Evolutionary conservation across 163 green algal genomes (phyloP).

Genomic region (Volvox carteri): DNA sequence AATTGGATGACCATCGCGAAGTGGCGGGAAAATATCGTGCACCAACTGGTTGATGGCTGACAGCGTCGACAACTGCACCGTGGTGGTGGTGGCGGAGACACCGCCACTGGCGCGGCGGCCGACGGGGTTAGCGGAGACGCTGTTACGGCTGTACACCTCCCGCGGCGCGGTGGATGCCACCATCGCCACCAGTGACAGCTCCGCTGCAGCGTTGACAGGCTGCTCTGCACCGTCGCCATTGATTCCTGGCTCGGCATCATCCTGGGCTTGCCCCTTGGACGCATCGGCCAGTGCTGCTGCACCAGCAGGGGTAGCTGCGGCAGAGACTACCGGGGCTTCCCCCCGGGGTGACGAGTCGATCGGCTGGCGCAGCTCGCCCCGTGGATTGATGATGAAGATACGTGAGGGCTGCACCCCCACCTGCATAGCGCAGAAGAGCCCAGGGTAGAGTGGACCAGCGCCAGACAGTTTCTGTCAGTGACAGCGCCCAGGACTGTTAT

Average conservation of each 20-base stretch:
- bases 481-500: too few species aligned
- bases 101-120: not conserved
- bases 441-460: too few species aligned
- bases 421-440: constrained; percentile 34
- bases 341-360: not conserved
- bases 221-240: not conserved
- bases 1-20: constrained; percentile 48
- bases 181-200: not conserved
- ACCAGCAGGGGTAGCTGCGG: too few species aligned
- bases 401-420: constrained; percentile 84
- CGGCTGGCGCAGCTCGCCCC: constrained; percentile 66
- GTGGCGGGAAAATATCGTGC: constrained; percentile 82
- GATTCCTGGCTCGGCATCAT: not conserved
- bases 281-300: not conserved
- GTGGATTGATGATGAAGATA: constrained; percentile 97
- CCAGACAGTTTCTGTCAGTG: too few species aligned
- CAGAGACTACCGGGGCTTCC: too few species aligned
- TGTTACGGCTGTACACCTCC: not conserved
- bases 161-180: not conserved
- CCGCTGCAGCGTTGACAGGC: not conserved
- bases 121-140: not conserved
- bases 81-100: not conserved
- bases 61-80: constrained; percentile 61
- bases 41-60: constrained; percentile 81
- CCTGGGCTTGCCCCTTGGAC: constrained; percentile 2